Evolutionary conservation across 768 basidiomycete species (phyloP), one percentile per base, ranked within the genome.

Genomic region (Coprinopsis sp.): DNA sequence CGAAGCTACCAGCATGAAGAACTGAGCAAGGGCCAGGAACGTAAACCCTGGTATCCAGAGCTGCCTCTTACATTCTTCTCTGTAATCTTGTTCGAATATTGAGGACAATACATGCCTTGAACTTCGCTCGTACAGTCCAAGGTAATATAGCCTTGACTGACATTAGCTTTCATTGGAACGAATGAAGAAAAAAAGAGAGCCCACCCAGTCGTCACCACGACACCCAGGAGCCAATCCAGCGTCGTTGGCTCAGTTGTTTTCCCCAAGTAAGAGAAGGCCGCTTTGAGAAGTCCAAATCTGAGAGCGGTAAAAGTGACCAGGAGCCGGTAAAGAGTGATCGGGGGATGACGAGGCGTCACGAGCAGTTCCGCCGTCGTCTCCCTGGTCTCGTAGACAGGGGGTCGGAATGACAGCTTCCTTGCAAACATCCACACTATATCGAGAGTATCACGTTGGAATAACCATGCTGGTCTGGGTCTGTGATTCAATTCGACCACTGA

Each of bases 151-250:
- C n/a, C n/a, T n/a, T n/a, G n/a, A n/a, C n/a, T n/a, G n/a, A n/a
- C n/a, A n/a, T n/a, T n/a, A n/a, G n/a, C n/a, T n/a, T n/a, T n/a
- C n/a, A n/a, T n/a, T n/a, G n/a, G 30, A 8, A n/a, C 8, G n/a
- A 8, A n/a, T 8, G 11, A 22, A 18, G 16, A 24, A 13, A 8
- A 25, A 34, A 19, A 33, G 13, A n/a, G 30, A 22, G 18, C 31
- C 33, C 37, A 46, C 49, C 44, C 25, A 5, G 46, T 7, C n/a
- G n/a, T 37, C 6, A 53, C 27, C 6, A 46, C 19, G 19, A 50
- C 39, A 19, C 47, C 52, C 24, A 41, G 50, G 6, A 50, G 19
- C 48, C 47, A 50, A 25, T 53, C 52, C 5, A 53, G 23, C 7
- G 48, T 39, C 12, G 48, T 50, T 5, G 44, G 44, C 4, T 23